Evolutionary conservation across 805 yeast genomes (phyloP).

Genomic region (Lachancea fermentati): DNA sequence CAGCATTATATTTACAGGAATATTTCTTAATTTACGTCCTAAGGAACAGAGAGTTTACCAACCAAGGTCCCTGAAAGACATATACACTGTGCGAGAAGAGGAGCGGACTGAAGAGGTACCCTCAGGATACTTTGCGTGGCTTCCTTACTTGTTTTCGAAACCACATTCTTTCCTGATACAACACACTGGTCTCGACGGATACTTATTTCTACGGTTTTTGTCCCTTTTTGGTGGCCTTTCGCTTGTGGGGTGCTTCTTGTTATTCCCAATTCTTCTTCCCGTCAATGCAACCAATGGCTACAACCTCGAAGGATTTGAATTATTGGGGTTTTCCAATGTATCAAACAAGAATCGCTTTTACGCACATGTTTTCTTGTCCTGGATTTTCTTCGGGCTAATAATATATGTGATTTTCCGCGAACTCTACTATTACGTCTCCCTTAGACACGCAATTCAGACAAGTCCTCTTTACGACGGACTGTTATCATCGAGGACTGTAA

Average conservation of each 20-base stretch:
- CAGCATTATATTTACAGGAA: slow-evolving; percentile 46
- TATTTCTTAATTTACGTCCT: slow-evolving; percentile 61
- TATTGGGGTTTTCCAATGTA: slow-evolving; percentile 59
- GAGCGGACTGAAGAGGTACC: slow-evolving; percentile 63
- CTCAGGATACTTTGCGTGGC: slow-evolving; percentile 57
- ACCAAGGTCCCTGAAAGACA: slow-evolving; percentile 55
- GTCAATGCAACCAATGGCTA: slow-evolving; percentile 69
- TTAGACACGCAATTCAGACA: slow-evolving; percentile 68
- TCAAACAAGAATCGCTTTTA: slow-evolving; percentile 56
- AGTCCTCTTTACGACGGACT: slow-evolving; percentile 68
- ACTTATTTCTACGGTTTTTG: slow-evolving; percentile 63
- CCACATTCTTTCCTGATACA: slow-evolving; percentile 62
- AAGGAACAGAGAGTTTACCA: slow-evolving; percentile 68
- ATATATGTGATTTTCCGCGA: slow-evolving; percentile 68
- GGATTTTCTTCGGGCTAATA: slow-evolving; percentile 65
- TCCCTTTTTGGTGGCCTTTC: slow-evolving; percentile 50
- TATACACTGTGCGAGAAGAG: slow-evolving; percentile 34
- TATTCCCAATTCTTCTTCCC: slow-evolving; percentile 68
- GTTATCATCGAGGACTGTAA: slow-evolving; percentile 63
- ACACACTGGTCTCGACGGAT: slow-evolving; percentile 71
- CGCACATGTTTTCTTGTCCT: slow-evolving; percentile 72
- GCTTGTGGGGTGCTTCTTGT: slow-evolving; percentile 45
- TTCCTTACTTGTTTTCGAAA: slow-evolving; percentile 42
- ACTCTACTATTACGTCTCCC: slow-evolving; percentile 60
- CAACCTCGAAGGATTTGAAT: slow-evolving; percentile 51